Percentiles rank a stretch among this genome's conserved stretches.
These are phyloP conservation scores for Magnolia kwangsiensis DNA, from an alignment of 164 flowering plant species.

Conservation along the genomic window DNA sequence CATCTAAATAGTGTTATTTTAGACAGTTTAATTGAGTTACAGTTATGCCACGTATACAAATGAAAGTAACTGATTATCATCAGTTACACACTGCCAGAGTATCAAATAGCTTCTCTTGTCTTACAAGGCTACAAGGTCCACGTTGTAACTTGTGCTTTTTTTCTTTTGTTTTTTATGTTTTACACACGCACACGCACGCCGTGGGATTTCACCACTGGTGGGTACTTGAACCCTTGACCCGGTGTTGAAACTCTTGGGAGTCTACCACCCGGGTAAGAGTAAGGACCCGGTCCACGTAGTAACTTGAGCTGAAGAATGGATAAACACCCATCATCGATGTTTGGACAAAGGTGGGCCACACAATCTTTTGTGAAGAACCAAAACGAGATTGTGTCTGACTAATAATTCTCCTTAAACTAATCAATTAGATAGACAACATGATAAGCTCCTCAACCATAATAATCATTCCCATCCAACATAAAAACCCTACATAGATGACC, in stretches of 20 bases:
- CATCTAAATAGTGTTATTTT: too few species aligned
- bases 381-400: slow-evolving; percentile 1
- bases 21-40: too few species aligned
- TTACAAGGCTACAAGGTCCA: too few species aligned
- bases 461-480: slow-evolving; percentile 6
- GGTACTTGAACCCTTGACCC: too few species aligned
- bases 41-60: not conserved
- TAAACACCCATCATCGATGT: not conserved
- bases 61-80: not conserved
- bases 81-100: not conserved
- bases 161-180: too few species aligned
- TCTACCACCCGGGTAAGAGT: too few species aligned
- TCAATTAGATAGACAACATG: not conserved
- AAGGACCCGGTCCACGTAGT: too few species aligned
- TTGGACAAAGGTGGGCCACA: not conserved
- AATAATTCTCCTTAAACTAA: slow-evolving; percentile 7
- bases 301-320: not conserved
- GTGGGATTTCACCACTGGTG: too few species aligned
- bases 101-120: not conserved
- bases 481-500: not conserved
- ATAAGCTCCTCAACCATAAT: slow-evolving; percentile 10
- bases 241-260: too few species aligned
- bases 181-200: too few species aligned
- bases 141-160: too few species aligned
- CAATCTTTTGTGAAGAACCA: slow-evolving; percentile 1